Evolutionary conservation across 1,284 basidiomycete species (phyloP).

Genomic region (Austroboletus novae-zelandiae): DNA sequence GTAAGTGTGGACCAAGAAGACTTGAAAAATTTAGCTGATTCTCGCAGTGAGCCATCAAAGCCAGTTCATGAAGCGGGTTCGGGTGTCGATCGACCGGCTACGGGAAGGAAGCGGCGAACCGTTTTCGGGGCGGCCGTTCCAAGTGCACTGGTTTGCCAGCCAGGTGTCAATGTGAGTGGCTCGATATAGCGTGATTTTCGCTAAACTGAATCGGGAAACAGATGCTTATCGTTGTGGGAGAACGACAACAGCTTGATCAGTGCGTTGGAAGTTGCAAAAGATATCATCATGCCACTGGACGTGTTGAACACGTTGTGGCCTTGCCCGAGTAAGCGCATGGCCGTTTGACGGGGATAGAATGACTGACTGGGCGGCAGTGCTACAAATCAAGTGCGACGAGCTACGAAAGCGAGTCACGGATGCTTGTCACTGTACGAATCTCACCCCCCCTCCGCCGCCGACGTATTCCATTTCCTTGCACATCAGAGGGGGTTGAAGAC

Average conservation of each 20-base stretch:
- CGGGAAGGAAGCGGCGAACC: constrained; percentile 47
- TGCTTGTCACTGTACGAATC: constrained; percentile 42
- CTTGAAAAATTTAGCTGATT: constrained; percentile 8
- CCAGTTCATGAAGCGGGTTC: constrained; percentile 55
- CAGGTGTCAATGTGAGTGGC: constrained; percentile 57
- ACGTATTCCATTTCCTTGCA: constrained; percentile 38
- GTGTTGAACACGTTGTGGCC: constrained; percentile 71
- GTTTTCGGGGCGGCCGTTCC: constrained; percentile 63
- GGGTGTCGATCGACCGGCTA: constrained; percentile 47
- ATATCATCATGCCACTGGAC: constrained; percentile 60
- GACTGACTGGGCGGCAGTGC: constrained; percentile 30
- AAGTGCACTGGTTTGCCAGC: constrained; percentile 68
- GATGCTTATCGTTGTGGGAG: constrained; percentile 66
- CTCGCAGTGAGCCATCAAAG: constrained; percentile 60
- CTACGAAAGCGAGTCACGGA: constrained; percentile 45
- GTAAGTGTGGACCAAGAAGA: constrained; percentile 43
- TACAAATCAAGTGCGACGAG: constrained; percentile 44
- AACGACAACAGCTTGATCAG: constrained; percentile 54
- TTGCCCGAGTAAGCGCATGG: constrained; percentile 49
- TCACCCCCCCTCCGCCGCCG: constrained; percentile 40
- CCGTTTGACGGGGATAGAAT: constrained; percentile 9
- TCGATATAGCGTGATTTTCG: background rate
- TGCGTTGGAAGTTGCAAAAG: constrained; percentile 66
- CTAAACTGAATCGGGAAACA: constrained; percentile 25
- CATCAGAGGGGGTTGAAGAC: constrained; percentile 24